Conservation (phyloP, 2,329 filamentous ascomycete species). For the Alternaria solani region DNA sequence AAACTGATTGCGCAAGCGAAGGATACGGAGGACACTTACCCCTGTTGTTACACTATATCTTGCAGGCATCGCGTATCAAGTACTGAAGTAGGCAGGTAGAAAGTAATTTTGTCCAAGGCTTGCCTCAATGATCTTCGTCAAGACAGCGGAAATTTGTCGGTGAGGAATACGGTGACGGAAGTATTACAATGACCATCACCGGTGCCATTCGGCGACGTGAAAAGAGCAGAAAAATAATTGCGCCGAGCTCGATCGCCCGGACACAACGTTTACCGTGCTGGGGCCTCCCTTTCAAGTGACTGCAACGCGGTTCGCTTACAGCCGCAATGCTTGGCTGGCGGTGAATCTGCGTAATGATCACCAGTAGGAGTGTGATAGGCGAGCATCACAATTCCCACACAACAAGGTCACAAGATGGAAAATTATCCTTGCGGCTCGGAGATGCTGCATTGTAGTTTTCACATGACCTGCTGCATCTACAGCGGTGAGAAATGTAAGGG, state of each 20-base stretch:
- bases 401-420: constrained; percentile 11
- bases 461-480: neutral
- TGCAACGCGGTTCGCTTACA: constrained; percentile 11
- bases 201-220: neutral
- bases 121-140: neutral
- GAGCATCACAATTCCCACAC: constrained; percentile 9
- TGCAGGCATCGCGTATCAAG: neutral
- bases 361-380: constrained; percentile 4
- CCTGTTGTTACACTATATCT: constrained; percentile 3
- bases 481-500: constrained; percentile 9
- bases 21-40: constrained; percentile 1
- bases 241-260: constrained; percentile 10
- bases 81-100: neutral
- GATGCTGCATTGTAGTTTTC: neutral
- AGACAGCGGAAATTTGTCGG: constrained; percentile 6
- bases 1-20: constrained; percentile 18
- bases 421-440: neutral
- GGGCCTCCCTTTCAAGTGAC: constrained; percentile 1
- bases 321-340: constrained; percentile 7
- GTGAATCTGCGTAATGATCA: constrained; percentile 7
- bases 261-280: constrained; percentile 6
- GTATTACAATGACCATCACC: neutral
- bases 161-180: neutral
- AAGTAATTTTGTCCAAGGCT: neutral
- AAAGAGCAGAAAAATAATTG: constrained; percentile 1